Evolutionary conservation across 2,329 filamentous ascomycete genomes (phyloP).

Genomic region (Dothideomycetes sp.): DNA sequence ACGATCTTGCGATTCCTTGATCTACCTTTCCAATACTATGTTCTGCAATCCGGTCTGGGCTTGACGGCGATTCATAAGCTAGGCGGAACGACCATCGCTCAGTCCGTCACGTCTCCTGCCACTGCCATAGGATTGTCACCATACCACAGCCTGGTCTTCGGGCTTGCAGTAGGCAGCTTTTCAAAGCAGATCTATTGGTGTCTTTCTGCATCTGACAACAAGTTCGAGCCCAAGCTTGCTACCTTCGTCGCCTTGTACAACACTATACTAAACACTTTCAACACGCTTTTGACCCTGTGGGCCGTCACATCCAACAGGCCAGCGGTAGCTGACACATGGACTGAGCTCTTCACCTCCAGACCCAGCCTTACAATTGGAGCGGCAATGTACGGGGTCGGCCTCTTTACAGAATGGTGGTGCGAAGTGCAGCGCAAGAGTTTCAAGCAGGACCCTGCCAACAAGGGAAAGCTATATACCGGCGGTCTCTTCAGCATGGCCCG

Average conservation of each 20-base stretch:
- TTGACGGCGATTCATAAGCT: conserved; percentile 9
- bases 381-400: conserved; percentile 16
- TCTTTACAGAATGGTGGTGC: conserved; percentile 21
- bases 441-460: conserved; percentile 19
- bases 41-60: conserved; percentile 16
- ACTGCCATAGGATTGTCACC: conserved; percentile 18
- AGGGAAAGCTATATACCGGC: conserved; percentile 19
- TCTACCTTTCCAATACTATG: conserved; percentile 18
- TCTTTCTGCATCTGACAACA: conserved; percentile 17
- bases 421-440: conserved; percentile 22
- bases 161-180: conserved; percentile 18
- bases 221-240: conserved; percentile 16
- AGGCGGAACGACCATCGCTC: conserved; percentile 13
- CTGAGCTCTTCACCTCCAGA: conserved; percentile 10
- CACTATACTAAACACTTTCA: conserved; percentile 19
- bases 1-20: conserved; percentile 16
- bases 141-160: conserved; percentile 20
- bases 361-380: conserved; percentile 16
- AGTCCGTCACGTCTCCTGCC: conserved; percentile 1
- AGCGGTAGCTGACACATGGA: conserved; percentile 6
- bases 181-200: conserved; percentile 24
- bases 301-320: conserved; percentile 17
- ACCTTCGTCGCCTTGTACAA: conserved; percentile 18
- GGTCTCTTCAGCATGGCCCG: conserved; percentile 20
- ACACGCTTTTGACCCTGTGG: conserved; percentile 20